phyloP scores from a whole-genome alignment of 2,329 filamentous ascomycete species.

The Penicillium sp. region DNA sequence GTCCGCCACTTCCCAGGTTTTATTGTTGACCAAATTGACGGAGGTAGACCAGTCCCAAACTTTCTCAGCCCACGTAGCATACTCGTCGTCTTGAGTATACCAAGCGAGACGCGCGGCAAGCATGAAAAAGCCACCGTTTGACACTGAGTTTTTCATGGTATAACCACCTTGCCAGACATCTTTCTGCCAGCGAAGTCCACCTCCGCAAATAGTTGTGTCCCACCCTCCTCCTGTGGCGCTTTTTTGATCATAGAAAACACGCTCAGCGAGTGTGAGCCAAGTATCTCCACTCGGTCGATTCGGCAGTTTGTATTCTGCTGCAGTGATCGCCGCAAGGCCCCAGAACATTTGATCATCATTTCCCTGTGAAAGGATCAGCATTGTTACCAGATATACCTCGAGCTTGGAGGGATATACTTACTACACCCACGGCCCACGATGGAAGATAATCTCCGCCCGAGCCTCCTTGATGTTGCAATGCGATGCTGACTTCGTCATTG shows the following conservation, averaged over 20 bases:
- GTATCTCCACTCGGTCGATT: conserved; percentile 1
- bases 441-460: background rate
- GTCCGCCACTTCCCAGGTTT: conserved; percentile 64
- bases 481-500: conserved; percentile 56
- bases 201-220: conserved; percentile 1
- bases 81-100: conserved; percentile 63
- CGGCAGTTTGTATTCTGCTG: conserved; percentile 2
- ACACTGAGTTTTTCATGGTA: conserved; percentile 78
- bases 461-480: conserved; percentile 28
- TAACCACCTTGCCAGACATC: conserved; percentile 59
- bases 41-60: conserved; percentile 62
- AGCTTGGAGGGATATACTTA: conserved; percentile 41
- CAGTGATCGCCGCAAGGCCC: conserved; percentile 3
- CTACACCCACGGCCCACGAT: background rate
- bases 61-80: conserved; percentile 61
- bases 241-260: conserved; percentile 1
- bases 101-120: conserved; percentile 73
- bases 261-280: conserved; percentile 1
- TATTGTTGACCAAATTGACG: conserved; percentile 60
- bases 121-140: conserved; percentile 78
- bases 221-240: background rate
- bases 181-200: conserved; percentile 5
- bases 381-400: conserved; percentile 39
- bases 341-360: conserved; percentile 10
- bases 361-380: background rate